phyloP scores from a whole-genome alignment of 176 grass and related monocot genomes.

The Bonia amplexicaulis region DNA sequence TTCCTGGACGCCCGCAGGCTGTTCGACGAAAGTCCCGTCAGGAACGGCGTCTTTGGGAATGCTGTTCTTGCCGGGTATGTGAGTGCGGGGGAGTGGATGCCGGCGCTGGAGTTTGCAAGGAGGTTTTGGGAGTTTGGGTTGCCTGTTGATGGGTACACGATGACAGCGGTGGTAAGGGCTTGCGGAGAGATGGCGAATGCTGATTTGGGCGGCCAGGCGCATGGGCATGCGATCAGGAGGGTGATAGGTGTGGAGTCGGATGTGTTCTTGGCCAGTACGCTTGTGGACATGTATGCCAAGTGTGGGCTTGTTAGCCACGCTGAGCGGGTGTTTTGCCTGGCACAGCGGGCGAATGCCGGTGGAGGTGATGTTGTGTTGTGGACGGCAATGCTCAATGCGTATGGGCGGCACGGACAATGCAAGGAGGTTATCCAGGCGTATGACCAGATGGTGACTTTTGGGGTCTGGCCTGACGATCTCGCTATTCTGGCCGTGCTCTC shows the following conservation, averaged over 20 bases:
- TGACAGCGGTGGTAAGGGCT: constrained; percentile 41
- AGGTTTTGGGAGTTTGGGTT: constrained; percentile 28
- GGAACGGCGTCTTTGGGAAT: constrained; percentile 58
- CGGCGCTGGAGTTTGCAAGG: constrained; percentile 26
- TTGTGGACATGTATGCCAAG: constrained; percentile 71
- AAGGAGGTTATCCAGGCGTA: constrained; percentile 44
- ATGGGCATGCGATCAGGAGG: constrained; percentile 39
- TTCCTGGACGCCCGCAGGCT: constrained; percentile 35
- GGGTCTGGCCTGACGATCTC: constrained; percentile 45
- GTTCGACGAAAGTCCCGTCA: constrained; percentile 51
- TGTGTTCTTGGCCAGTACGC: constrained; percentile 26
- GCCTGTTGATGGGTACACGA: constrained; percentile 30
- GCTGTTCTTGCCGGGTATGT: constrained; percentile 45
- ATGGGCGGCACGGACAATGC: constrained; percentile 50
- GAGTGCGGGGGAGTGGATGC: constrained; percentile 15
- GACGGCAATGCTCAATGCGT: constrained; percentile 60
- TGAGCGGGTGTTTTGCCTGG: constrained; percentile 31
- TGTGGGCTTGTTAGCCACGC: constrained; percentile 41
- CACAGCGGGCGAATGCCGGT: neutral
- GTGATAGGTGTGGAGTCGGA: constrained; percentile 11
- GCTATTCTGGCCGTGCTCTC: constrained; percentile 56
- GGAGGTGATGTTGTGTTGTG: constrained; percentile 50
- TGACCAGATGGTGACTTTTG: constrained; percentile 40
- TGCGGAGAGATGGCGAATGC: constrained; percentile 34
- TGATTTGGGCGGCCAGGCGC: constrained; percentile 29